Percentiles rank a stretch among this genome's conserved stretches.
These are phyloP conservation scores for Oryza rufipogon DNA, from an alignment of 176 grass and related monocot genomes.

Conservation along the genomic window DNA sequence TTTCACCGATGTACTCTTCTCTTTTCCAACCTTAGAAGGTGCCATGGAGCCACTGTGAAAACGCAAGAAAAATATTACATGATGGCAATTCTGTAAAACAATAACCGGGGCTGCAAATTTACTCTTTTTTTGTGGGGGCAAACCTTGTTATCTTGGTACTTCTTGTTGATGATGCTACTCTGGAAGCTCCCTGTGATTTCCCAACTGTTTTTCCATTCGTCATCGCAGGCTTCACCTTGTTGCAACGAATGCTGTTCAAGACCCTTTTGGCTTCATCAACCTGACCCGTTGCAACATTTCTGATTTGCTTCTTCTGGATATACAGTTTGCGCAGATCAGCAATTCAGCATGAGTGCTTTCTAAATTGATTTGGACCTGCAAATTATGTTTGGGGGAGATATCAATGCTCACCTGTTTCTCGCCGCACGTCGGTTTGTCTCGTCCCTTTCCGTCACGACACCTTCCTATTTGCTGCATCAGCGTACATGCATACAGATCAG, in stretches of 20 bases:
- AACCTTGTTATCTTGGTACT: slow-evolving; percentile 40
- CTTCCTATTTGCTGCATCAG: slow-evolving; percentile 40
- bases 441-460: slow-evolving; percentile 41
- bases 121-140: background rate
- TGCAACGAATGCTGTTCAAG: slow-evolving; percentile 23
- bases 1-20: slow-evolving; percentile 36
- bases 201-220: slow-evolving; percentile 25
- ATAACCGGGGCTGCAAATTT: background rate
- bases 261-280: slow-evolving; percentile 33
- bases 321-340: slow-evolving; percentile 26
- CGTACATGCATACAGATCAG: slow-evolving; percentile 20
- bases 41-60: slow-evolving; percentile 13
- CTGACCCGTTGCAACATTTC: background rate
- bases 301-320: slow-evolving; percentile 47
- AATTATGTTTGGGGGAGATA: background rate
- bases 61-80: background rate
- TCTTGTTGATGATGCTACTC: slow-evolving; percentile 29
- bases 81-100: background rate
- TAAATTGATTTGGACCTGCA: slow-evolving; percentile 1
- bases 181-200: slow-evolving; percentile 10
- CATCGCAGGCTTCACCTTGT: background rate
- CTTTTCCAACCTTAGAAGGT: slow-evolving; percentile 21
- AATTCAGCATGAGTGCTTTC: background rate
- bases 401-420: slow-evolving; percentile 45
- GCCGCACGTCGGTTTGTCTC: slow-evolving; percentile 25